Evolutionary conservation across 202 grass and related monocot genomes (phyloP).

Genomic region (Elaeis oleifera): DNA sequence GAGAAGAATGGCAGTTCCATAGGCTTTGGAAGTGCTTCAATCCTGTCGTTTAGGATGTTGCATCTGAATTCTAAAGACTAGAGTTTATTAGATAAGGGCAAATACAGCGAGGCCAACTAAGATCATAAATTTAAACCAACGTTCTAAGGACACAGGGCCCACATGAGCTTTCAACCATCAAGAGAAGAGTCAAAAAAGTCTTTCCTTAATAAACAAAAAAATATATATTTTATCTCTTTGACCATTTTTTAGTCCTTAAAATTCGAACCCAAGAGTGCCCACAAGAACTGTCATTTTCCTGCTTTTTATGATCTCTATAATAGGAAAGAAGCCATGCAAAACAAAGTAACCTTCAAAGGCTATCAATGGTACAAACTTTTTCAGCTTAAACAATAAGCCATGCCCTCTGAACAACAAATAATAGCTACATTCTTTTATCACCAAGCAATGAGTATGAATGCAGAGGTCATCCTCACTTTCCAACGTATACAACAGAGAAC

Average conservation of each 20-base stretch:
- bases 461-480: conserved; percentile 6
- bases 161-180: neutral
- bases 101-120: too few species aligned
- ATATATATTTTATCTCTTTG: neutral
- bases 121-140: neutral
- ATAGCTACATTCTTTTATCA: conserved; percentile 1
- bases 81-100: neutral
- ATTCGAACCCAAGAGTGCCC: conserved; percentile 4
- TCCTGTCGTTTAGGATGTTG: too few species aligned
- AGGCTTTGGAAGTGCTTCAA: too few species aligned
- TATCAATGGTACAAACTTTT: conserved; percentile 4
- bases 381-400: neutral
- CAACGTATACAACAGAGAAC: neutral
- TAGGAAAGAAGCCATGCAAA: neutral
- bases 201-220: neutral
- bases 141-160: neutral
- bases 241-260: conserved; percentile 3
- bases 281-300: conserved; percentile 20
- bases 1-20: too few species aligned
- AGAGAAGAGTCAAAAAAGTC: neutral
- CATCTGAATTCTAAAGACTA: neutral
- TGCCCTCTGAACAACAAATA: conserved; percentile 11
- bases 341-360: neutral
- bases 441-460: neutral
- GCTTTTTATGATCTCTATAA: neutral